Percentiles rank a stretch among this genome's conserved stretches.
These are phyloP conservation scores for Phyllosticta citrichinensis DNA, from an alignment of 2,329 filamentous ascomycete genomes.

Conservation along the genomic window DNA sequence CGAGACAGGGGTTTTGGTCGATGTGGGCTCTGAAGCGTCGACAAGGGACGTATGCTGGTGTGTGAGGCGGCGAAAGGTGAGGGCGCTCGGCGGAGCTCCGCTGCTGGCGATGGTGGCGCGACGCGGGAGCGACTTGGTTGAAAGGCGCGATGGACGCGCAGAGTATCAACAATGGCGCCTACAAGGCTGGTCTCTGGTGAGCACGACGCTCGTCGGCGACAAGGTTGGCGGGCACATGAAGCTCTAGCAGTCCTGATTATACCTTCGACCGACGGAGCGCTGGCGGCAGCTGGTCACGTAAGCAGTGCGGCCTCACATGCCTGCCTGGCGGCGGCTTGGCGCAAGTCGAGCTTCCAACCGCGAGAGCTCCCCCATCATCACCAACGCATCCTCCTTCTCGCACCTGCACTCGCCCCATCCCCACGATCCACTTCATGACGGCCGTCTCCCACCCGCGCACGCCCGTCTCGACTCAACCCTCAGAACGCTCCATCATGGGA, in stretches of 20 bases:
- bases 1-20: background rate
- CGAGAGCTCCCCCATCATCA: conserved; percentile 10
- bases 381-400: conserved; percentile 3
- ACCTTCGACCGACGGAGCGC: background rate
- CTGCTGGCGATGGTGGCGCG: background rate
- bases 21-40: background rate
- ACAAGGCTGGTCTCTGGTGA: background rate
- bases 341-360: background rate
- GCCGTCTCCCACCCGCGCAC: conserved; percentile 4
- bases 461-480: conserved; percentile 1
- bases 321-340: conserved; percentile 1
- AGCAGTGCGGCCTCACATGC: background rate
- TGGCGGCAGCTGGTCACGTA: background rate
- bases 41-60: background rate
- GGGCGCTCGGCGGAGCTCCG: background rate
- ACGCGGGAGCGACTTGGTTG: background rate
- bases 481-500: conserved; percentile 52
- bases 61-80: background rate
- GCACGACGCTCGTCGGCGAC: background rate
- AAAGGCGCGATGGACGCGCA: background rate
- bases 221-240: background rate
- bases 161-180: background rate
- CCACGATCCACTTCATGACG: conserved; percentile 3
- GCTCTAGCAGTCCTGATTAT: background rate
- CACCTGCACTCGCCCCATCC: background rate